Evolutionary conservation across 345 rosid species (phyloP), one percentile per base, ranked within the genome.

Genomic region (Citropsis articulata): DNA sequence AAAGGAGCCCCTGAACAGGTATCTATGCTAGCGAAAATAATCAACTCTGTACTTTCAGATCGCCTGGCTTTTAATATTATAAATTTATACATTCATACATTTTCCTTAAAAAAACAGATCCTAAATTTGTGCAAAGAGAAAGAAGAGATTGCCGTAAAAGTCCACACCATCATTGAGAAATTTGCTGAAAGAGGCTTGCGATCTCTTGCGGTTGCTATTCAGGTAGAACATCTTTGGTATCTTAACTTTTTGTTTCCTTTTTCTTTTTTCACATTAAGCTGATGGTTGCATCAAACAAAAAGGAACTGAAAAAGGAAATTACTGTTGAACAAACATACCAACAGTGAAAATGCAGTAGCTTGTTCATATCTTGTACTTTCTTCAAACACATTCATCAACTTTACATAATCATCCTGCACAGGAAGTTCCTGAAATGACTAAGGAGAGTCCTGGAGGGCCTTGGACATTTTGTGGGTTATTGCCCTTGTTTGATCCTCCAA

Each of bases 1-100:
- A 96, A 96, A 89, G 98, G 99, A 81, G 99, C 99, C 80, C 99
- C 99, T 66, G 97, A 96, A 83, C 98, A 95, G 98, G 98, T 92
- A 45, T 45, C 18, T 45, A 45, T 45, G 62, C 71, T 27, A 22
- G 68, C 35, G 38, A 72, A 42, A 30, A 50, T 14, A n/a, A 31
- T 1, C 21, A 36, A n/a, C 53, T 56, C 35, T 59, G 24, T 8
- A 62, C 70, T 45, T 36, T 59, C 60, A n/a, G 50, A 31, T 69
- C 28, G 57, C 57, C 57, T 53, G 22, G 22, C 22, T 18, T 19
- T 18, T 53, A 8, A 53, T 53, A 18, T 53, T 53, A 53, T 18
- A 16, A 53, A 16, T 0, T 18, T 53, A 0, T 53, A 53, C 22
- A 50, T 22, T 50, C 71, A 48, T 75, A 57, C 62, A 59, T 22